Evolutionary conservation across 73 alveolate genomes (phyloP).

Genomic region (Paramecium biaurelia): DNA sequence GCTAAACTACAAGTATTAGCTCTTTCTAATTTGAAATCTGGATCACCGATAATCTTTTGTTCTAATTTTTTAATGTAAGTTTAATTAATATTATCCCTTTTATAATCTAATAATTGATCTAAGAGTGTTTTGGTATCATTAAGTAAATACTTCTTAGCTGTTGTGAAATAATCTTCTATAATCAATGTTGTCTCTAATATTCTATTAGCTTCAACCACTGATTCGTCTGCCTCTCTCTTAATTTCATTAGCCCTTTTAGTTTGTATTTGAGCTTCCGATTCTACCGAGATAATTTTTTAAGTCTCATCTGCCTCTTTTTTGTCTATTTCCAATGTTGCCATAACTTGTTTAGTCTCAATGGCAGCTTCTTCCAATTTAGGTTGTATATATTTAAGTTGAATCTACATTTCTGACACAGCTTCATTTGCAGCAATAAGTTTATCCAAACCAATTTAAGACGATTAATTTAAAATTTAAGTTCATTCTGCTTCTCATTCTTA

Average conservation of each 20-base stretch:
- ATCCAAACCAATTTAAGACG: conserved; percentile 92
- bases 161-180: conserved; percentile 85
- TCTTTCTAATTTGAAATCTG: conserved; percentile 77
- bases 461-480: conserved; percentile 78
- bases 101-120: conserved; percentile 73
- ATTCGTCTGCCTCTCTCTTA: conserved; percentile 93
- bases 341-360: conserved; percentile 89
- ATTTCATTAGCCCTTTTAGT: conserved; percentile 93
- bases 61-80: conserved; percentile 73
- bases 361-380: conserved; percentile 96
- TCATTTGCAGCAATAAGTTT: conserved; percentile 92
- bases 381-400: conserved; percentile 87
- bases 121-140: conserved; percentile 79
- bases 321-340: conserved; percentile 88
- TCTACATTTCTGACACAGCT: conserved; percentile 89
- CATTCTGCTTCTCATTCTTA: conserved; percentile 84
- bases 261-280: conserved; percentile 90
- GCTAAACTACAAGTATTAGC: conserved; percentile 83
- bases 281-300: conserved; percentile 80
- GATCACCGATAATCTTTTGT: conserved; percentile 64
- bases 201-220: conserved; percentile 90
- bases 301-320: conserved; percentile 91
- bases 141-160: conserved; percentile 77
- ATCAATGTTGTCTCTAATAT: conserved; percentile 93
- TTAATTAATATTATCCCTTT: conserved; percentile 80